Percentiles rank a stretch among this genome's conserved stretches.
Evolutionary conservation across 139 green algal genomes (phyloP).

Genomic region (Micractinium sp.): DNA sequence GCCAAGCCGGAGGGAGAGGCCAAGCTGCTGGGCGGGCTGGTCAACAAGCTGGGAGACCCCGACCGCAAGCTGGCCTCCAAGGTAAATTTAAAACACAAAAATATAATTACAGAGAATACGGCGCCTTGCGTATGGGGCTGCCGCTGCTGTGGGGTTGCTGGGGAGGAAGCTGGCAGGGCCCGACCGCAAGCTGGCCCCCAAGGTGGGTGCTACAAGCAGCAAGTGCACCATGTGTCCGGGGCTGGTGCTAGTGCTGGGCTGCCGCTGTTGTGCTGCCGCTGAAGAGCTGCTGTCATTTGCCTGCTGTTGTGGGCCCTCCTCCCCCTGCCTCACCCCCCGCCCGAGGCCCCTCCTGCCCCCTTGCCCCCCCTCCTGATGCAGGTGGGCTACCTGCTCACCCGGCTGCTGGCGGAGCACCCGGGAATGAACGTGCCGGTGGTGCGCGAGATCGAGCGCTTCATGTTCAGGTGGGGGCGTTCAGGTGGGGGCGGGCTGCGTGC

Average conservation of each 20-base stretch:
- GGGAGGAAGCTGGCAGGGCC: constrained; percentile 97
- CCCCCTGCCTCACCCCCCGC: background rate
- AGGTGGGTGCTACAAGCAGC: too few relatives aligned
- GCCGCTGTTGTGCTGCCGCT: background rate
- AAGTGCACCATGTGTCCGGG: too few relatives aligned
- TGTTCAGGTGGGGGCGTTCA: constrained; percentile 64
- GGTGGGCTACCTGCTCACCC: constrained; percentile 80
- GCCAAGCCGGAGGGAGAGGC: constrained; percentile 50
- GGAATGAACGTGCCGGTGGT: constrained; percentile 89
- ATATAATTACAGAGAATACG: too few relatives aligned
- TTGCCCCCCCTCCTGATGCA: constrained; percentile 44
- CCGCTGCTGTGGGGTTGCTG: too few relatives aligned
- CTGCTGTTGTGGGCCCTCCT: background rate
- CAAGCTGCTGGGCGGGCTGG: constrained; percentile 76
- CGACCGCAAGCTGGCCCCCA: constrained; percentile 84
- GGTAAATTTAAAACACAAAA: too few relatives aligned
- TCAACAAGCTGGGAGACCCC: constrained; percentile 97
- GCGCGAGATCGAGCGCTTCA: constrained; percentile 87
- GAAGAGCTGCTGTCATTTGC: too few relatives aligned
- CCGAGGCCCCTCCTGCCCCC: background rate
- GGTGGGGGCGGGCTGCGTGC: too few relatives aligned
- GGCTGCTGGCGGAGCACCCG: constrained; percentile 86
- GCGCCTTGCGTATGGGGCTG: background rate
- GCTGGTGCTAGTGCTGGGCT: background rate
- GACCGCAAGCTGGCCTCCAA: constrained; percentile 87